Evolutionary conservation across 1,284 basidiomycete species (phyloP).

Genomic region (Fomes fomentarius): DNA sequence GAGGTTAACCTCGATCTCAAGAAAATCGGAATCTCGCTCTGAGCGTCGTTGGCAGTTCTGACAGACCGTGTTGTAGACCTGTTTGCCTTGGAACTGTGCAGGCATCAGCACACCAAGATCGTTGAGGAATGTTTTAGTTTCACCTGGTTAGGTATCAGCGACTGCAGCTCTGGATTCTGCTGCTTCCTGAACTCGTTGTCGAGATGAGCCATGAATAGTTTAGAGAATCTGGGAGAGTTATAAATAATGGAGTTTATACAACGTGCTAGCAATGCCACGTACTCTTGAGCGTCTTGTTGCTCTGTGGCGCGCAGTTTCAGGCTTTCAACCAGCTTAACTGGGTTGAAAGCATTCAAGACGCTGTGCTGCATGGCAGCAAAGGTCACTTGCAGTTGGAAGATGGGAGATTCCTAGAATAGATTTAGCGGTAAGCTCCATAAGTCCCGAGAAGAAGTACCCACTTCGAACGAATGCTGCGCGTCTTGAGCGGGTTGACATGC

Average conservation of each 20-base stretch:
- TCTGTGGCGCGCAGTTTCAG: slow-evolving; percentile 77
- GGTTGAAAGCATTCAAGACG: slow-evolving; percentile 74
- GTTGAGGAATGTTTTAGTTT: slow-evolving; percentile 1
- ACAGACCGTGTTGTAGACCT: slow-evolving; percentile 81
- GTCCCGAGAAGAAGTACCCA: slow-evolving; percentile 28
- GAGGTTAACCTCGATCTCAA: slow-evolving; percentile 86
- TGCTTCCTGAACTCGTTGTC: slow-evolving; percentile 85
- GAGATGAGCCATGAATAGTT: slow-evolving; percentile 89
- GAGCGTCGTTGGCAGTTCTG: slow-evolving; percentile 68
- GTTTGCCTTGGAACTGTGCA: slow-evolving; percentile 80
- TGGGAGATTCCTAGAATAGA: slow-evolving; percentile 62
- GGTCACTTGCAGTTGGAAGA: slow-evolving; percentile 74
- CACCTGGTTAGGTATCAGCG: slow-evolving; percentile 75
- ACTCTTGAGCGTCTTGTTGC: slow-evolving; percentile 97
- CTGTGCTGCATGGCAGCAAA: slow-evolving; percentile 84
- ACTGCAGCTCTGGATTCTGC: slow-evolving; percentile 56
- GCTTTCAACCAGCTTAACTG: slow-evolving; percentile 80
- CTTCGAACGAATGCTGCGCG: slow-evolving; percentile 56
- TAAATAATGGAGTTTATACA: slow-evolving; percentile 5
- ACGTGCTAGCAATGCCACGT: slow-evolving; percentile 29
- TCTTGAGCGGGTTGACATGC: slow-evolving; percentile 55
- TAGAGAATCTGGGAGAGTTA: slow-evolving; percentile 74
- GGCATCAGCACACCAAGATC: background rate
- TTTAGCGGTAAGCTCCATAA: background rate
- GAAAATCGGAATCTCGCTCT: slow-evolving; percentile 69